Percentiles rank a stretch among this genome's conserved stretches.
These are phyloP conservation scores for Spironucleus salmonicida DNA, from an alignment of 208 protist species.

Conservation along the genomic window DNA sequence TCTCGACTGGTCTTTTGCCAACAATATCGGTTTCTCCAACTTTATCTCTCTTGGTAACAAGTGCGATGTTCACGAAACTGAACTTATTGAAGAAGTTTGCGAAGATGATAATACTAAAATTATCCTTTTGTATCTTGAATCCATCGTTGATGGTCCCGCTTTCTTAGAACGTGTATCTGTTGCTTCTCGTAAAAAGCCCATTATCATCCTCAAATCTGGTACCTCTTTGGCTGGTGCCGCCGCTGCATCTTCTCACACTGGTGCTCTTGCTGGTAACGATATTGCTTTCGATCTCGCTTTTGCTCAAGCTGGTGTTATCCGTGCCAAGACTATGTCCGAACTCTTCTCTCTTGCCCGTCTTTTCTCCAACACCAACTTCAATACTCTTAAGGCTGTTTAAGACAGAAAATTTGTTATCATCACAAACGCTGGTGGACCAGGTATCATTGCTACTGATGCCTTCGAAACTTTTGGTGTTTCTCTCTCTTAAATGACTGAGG, in stretches of 20 bases:
- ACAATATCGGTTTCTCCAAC: slow-evolving; percentile 42
- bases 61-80: slow-evolving; percentile 38
- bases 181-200: slow-evolving; percentile 32
- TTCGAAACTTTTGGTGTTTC: slow-evolving; percentile 23
- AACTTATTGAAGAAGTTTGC: slow-evolving; percentile 37
- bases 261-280: slow-evolving; percentile 42
- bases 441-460: slow-evolving; percentile 43
- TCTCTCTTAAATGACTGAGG: slow-evolving; percentile 9
- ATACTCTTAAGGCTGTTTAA: background rate
- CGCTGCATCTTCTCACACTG: slow-evolving; percentile 45
- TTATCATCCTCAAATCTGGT: slow-evolving; percentile 44
- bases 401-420: slow-evolving; percentile 35
- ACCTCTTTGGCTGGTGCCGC: slow-evolving; percentile 32
- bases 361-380: slow-evolving; percentile 13
- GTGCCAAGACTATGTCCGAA: slow-evolving; percentile 37
- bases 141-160: slow-evolving; percentile 34
- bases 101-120: slow-evolving; percentile 30
- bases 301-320: slow-evolving; percentile 34
- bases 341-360: slow-evolving; percentile 36
- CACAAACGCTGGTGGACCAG: slow-evolving; percentile 47
- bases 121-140: slow-evolving; percentile 43
- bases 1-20: slow-evolving; percentile 30
- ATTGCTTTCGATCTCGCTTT: slow-evolving; percentile 35
- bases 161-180: slow-evolving; percentile 35
- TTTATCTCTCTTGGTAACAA: slow-evolving; percentile 42